Evolutionary conservation across 2,329 filamentous ascomycete species (phyloP), one percentile per base, ranked within the genome.

Genomic region (Aspergillus sp.): DNA sequence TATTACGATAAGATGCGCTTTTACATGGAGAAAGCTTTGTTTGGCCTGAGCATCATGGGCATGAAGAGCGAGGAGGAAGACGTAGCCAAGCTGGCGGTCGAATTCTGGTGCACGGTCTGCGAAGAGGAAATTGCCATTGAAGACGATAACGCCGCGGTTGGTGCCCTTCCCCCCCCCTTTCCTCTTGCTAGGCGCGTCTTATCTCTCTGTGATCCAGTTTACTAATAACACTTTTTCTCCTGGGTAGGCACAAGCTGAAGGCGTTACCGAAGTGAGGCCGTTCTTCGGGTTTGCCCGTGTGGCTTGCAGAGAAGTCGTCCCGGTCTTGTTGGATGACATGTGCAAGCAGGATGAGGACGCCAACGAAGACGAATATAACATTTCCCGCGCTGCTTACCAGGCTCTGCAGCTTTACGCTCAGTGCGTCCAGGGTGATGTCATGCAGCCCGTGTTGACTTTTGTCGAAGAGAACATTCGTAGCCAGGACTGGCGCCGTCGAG

Each of bases 1-100:
- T 98, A 98, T 78, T 98, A 98, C 69, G 93, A 98, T 63, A 94
- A 96, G 75, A 98, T 98, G 93, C 85, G 90, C 62, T 98, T 96
- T 73, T 98, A 98, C 76, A 98, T 98, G 93, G 93, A 98, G 78
- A 97, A 97, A 81, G 93, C 93, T 33, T 79, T 98, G 39, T 98
- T 98, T 61, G 93, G 93, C 48, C 79, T 98, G 36, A 98, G 93
- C 35, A 95, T 98, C 53, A 83, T 95, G 66, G 93, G 93, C 57
- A 98, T 98, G 93, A 96, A 95, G 80, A 94, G 83, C 60, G 85
- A 90, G 5, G 93, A 98, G 59, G 93, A 98, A 70, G 93, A 98
- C 66, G 93, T 98, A 45, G 87, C 93, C 52, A 98, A 98, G 78
- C 79, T 98, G 47, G 93, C 93, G 34, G 89, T 98, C 56, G 93